Percentiles rank a stretch among this genome's conserved stretches.
These are phyloP conservation scores for Tephrocybe sp. DNA, from an alignment of 768 basidiomycete genomes.

Conservation along the genomic window DNA sequence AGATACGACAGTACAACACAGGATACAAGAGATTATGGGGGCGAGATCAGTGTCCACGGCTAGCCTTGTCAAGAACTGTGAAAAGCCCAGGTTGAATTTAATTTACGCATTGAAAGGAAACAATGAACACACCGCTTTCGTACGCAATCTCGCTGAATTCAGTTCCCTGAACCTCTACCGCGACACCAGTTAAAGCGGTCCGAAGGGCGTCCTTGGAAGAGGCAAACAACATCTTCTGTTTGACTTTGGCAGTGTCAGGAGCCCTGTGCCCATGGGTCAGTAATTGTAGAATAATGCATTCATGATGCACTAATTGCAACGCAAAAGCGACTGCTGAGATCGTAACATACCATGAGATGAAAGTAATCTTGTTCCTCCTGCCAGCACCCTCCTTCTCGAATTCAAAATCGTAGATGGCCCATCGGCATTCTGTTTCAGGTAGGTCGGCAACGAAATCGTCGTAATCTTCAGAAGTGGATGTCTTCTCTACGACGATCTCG, in stretches of 20 bases:
- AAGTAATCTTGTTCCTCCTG: conserved; percentile 83
- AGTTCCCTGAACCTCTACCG: conserved; percentile 84
- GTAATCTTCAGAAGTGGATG: conserved; percentile 50
- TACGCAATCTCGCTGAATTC: conserved; percentile 72
- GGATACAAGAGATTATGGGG: conserved; percentile 5
- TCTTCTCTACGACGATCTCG: conserved; percentile 80
- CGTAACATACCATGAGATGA: conserved; percentile 77
- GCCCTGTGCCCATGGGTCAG: conserved; percentile 58
- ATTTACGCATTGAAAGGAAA: not conserved
- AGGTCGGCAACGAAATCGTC: conserved; percentile 74
- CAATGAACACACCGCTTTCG: conserved; percentile 56
- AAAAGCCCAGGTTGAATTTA: not conserved
- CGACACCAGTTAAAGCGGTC: conserved; percentile 71
- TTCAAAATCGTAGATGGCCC: conserved; percentile 92
- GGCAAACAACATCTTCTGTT: conserved; percentile 92
- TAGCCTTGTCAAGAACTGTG: conserved; percentile 34
- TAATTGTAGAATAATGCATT: not conserved
- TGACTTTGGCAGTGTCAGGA: conserved; percentile 82
- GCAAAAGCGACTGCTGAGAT: not conserved
- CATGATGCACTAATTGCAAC: not conserved
- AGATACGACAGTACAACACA: conserved; percentile 7
- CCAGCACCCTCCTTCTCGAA: conserved; percentile 73
- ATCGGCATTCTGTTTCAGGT: conserved; percentile 76
- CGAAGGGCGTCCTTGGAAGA: conserved; percentile 84
- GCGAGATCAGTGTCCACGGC: conserved; percentile 23